A percentile compares a stretch with the other conserved stretches of the same genome.
Evolutionary conservation across 352 stramenopile species (phyloP).

Genomic region (Pythium myriotylum): DNA sequence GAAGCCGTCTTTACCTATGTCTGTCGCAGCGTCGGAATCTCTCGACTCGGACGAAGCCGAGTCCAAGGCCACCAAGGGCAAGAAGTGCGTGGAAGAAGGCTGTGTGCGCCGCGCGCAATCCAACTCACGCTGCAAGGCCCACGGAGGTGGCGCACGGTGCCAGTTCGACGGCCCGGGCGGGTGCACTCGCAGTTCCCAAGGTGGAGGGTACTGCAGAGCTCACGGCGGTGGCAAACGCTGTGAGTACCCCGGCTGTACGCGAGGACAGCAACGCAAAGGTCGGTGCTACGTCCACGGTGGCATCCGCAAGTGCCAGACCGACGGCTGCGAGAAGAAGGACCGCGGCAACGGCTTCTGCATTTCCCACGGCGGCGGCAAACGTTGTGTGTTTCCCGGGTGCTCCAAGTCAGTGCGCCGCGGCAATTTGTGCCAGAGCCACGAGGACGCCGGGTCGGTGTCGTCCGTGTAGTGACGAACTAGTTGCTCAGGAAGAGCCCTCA

Average conservation of each 20-base stretch:
- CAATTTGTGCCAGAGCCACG: constrained; percentile 61
- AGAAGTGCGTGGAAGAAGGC: constrained; percentile 67
- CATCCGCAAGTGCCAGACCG: constrained; percentile 79
- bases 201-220: constrained; percentile 74
- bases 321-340: constrained; percentile 84
- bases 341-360: constrained; percentile 81
- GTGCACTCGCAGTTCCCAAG: constrained; percentile 73
- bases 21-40: background rate
- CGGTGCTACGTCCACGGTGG: constrained; percentile 84
- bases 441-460: constrained; percentile 22
- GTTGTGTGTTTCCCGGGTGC: constrained; percentile 47
- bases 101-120: constrained; percentile 74
- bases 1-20: background rate
- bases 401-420: constrained; percentile 57
- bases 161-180: constrained; percentile 62
- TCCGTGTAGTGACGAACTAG: background rate
- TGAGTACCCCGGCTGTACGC: constrained; percentile 67
- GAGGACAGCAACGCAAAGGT: constrained; percentile 81
- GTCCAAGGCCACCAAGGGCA: constrained; percentile 51
- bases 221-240: constrained; percentile 85
- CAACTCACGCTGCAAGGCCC: constrained; percentile 84
- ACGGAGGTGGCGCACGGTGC: constrained; percentile 72
- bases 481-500: too few species aligned
- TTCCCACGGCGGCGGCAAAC: constrained; percentile 64
- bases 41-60: constrained; percentile 27